Evolutionary conservation across 306 rosid species (phyloP).

Genomic region (Styphnolobium japonicum): DNA sequence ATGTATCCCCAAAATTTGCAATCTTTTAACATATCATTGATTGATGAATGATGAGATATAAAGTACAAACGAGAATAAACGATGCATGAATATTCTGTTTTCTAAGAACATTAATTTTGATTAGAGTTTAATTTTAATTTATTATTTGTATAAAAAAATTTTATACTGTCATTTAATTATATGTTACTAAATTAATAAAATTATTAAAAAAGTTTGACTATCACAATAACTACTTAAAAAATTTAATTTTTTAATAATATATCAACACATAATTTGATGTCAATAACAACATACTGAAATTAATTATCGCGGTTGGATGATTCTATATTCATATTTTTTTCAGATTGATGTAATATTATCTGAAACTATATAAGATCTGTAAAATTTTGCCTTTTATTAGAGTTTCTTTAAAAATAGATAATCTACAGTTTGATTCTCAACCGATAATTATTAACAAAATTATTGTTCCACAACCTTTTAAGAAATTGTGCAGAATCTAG

Average conservation of each 20-base stretch:
- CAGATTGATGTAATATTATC: neutral
- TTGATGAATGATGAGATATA: conserved; percentile 42
- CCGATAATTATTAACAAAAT: neutral
- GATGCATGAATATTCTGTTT: conserved; percentile 37
- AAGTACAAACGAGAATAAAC: conserved; percentile 19
- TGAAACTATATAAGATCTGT: neutral
- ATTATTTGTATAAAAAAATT: too few species aligned
- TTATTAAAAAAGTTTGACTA: too few species aligned
- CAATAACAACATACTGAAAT: too few species aligned
- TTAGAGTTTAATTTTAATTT: too few species aligned
- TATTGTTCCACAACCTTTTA: neutral
- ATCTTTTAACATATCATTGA: conserved; percentile 21
- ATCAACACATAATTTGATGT: too few species aligned
- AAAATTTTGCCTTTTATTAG: neutral
- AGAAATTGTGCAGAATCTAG: conserved; percentile 4
- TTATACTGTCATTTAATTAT: too few species aligned
- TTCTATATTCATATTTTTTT: neutral
- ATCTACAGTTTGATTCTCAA: conserved; percentile 2
- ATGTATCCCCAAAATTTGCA: conserved; percentile 20
- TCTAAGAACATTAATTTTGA: too few species aligned
- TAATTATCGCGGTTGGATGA: too few species aligned
- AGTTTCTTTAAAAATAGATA: neutral
- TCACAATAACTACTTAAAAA: too few species aligned
- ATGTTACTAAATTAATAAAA: too few species aligned
- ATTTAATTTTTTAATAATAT: too few species aligned